Percentiles rank a stretch among this genome's conserved stretches.
These are phyloP conservation scores for Talaromyces funiculosus DNA, from an alignment of 2,329 filamentous ascomycete genomes.

Conservation along the genomic window DNA sequence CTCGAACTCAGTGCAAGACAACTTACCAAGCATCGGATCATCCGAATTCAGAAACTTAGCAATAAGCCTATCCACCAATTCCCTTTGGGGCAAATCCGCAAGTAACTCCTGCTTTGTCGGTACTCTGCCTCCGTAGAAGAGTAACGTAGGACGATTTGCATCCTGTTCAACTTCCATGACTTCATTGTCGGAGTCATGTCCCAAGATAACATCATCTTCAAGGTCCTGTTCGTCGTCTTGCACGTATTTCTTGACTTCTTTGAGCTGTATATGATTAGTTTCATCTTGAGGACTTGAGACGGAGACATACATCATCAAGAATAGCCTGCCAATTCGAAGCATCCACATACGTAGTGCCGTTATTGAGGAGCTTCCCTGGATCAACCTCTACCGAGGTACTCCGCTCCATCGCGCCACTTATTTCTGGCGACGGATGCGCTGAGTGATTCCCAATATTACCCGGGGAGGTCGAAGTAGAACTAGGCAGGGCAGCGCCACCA, in stretches of 20 bases:
- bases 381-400: constrained; percentile 17
- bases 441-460: background rate
- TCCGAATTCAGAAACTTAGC: constrained; percentile 29
- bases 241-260: constrained; percentile 29
- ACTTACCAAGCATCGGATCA: constrained; percentile 28
- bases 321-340: constrained; percentile 34
- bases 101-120: constrained; percentile 29
- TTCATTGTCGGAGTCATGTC: constrained; percentile 22
- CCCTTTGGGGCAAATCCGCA: constrained; percentile 26
- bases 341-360: constrained; percentile 32
- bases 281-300: background rate
- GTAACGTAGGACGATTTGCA: constrained; percentile 22
- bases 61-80: constrained; percentile 29
- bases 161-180: constrained; percentile 18
- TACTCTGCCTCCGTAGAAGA: constrained; percentile 24
- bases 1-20: too few relatives aligned
- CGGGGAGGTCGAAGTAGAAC: background rate
- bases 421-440: background rate
- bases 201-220: background rate
- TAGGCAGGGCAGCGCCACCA: background rate
- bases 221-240: constrained; percentile 6
- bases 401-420: background rate
- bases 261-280: constrained; percentile 21
- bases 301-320: constrained; percentile 29
- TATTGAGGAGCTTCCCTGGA: constrained; percentile 26